Base-by-base conservation (phyloP, 1,284 basidiomycete genomes). In the Marasmius sp. region DNA sequence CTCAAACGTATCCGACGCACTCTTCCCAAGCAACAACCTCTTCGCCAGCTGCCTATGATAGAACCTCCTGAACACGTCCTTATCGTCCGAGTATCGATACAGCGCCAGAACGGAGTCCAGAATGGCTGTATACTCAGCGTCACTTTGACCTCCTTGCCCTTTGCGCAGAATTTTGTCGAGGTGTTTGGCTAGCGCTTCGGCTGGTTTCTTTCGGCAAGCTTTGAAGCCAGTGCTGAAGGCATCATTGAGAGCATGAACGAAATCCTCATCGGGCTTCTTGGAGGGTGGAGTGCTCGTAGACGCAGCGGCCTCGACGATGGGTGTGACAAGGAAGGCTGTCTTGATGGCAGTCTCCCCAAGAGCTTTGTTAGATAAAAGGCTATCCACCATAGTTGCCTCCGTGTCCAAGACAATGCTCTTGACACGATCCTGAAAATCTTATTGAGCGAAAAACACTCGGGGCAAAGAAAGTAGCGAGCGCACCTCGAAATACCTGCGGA, bases 31-130 rank as follows among this genome's bases (percentile, higher is more conserved):
- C 43, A 99, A 78, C 60, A 99, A 73, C 43, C 97, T 85, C 78
- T 94, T 97, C 18, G 96, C 93, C 58, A 99, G 79, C 53, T 90
- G 87, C 9, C 93, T 87, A 71, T 93, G 92, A 76, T 98, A 99
- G 77, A 97, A 98, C 37, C 92, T 92, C 69, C 96, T 89, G 76
- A 98, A 98, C 18, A 95, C 93, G 70, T 97, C 94, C 73, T 93
- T 94, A 73, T 95, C 94, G 60, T 92, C 87, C 3, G 94, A 95
- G 73, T 89, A 97, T 50, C 95, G 82, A 75, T 97, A 97, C 53
- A 99, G 76, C 18, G 81, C 86, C 49, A 98, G 81, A 6, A 89
- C 92, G n/a, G 83, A 84, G 67, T 95, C 88, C 51, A 99, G 79
- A 54, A 85, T 76, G 1, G 76, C 75, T 61, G 89, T 85, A 73